phyloP scores from a whole-genome alignment of 257 asterid genomes.

The Nicotiana knightiana region DNA sequence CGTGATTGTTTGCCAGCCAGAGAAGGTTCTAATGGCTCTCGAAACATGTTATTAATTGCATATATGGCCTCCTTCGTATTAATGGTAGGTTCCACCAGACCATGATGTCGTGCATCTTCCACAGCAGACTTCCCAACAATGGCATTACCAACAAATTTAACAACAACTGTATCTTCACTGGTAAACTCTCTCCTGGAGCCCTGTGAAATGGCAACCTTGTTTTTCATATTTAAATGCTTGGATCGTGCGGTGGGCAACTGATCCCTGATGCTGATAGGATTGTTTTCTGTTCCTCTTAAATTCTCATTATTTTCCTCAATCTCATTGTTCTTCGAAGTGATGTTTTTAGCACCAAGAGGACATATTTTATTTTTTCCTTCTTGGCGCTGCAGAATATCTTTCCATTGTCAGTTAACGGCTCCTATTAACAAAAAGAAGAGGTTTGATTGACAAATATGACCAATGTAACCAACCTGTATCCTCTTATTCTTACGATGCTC shows the following conservation, averaged over 20 bases:
- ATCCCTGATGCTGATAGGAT: constrained; percentile 12
- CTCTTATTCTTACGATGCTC: constrained; percentile 51
- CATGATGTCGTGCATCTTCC: constrained; percentile 88
- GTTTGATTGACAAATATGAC: constrained; percentile 10
- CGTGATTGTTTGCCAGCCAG: constrained; percentile 29
- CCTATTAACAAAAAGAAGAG: constrained; percentile 6
- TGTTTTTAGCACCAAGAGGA: constrained; percentile 9
- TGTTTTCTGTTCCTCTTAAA: constrained; percentile 8
- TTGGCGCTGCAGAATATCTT: constrained; percentile 32
- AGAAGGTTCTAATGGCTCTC: constrained; percentile 69
- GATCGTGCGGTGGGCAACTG: constrained; percentile 16
- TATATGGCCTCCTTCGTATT: constrained; percentile 84
- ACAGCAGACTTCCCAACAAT: constrained; percentile 59
- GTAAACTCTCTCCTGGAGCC: constrained; percentile 18
- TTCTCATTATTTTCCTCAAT: constrained; percentile 26
- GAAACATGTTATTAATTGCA: constrained; percentile 78
- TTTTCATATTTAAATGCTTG: constrained; percentile 18
- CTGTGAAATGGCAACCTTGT: constrained; percentile 21
- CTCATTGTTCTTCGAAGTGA: constrained; percentile 17
- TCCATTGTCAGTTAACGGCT: constrained; percentile 15
- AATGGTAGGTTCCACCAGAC: constrained; percentile 84
- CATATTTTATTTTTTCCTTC: constrained; percentile 24
- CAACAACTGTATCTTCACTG: constrained; percentile 51
- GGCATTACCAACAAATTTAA: constrained; percentile 63
- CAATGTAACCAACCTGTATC: constrained; percentile 43